Conservation (phyloP, 2,329 filamentous ascomycete genomes). For the Claviceps arundinis region DNA sequence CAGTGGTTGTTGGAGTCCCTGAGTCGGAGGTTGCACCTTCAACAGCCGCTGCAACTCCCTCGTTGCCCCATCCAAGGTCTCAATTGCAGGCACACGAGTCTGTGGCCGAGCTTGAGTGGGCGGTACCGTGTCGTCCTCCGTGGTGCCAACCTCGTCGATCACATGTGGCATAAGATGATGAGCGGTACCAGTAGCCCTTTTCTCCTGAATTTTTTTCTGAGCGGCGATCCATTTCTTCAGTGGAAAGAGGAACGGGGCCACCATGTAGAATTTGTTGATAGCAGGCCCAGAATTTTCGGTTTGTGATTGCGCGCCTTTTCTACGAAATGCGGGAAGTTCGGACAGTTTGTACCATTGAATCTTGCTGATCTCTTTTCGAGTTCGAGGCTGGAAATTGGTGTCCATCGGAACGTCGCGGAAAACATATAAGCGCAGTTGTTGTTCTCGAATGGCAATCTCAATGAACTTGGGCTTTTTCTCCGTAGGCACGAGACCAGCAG, state of each 20-base stretch:
- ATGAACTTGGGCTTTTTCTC: constrained; percentile 68
- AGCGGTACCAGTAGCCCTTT: constrained; percentile 26
- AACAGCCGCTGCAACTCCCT: constrained; percentile 40
- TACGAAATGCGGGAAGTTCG: constrained; percentile 71
- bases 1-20: constrained; percentile 32
- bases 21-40: constrained; percentile 39
- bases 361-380: constrained; percentile 93
- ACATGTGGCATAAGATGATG: constrained; percentile 27
- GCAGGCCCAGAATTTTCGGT: constrained; percentile 45
- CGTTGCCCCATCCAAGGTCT: constrained; percentile 37
- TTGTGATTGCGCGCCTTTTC: constrained; percentile 47
- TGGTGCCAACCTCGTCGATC: constrained; percentile 42
- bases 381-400: constrained; percentile 76
- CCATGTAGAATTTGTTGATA: constrained; percentile 93
- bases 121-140: constrained; percentile 47
- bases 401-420: constrained; percentile 82
- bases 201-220: constrained; percentile 60
- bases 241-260: constrained; percentile 76
- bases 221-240: constrained; percentile 84
- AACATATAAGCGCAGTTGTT: constrained; percentile 85
- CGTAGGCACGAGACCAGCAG: constrained; percentile 61
- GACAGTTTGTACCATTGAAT: constrained; percentile 90
- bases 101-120: constrained; percentile 23
- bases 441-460: constrained; percentile 78
- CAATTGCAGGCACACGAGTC: constrained; percentile 25